Evolutionary conservation across 176 grass and related monocot species (phyloP), one percentile per base, ranked within the genome.

Genomic region (Raddia guianensis): DNA sequence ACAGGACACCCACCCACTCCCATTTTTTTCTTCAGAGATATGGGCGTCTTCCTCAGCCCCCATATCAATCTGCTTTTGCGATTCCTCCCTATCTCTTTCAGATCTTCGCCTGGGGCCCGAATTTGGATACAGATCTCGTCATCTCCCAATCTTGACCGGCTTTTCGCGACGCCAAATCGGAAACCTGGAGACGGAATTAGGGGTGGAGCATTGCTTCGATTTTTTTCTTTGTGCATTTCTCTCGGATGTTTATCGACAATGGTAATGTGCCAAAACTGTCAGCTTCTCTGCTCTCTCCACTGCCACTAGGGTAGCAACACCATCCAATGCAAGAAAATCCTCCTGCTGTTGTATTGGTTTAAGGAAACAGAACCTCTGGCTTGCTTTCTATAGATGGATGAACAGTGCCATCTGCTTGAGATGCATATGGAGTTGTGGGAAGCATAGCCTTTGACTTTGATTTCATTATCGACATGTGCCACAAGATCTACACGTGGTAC

Each of bases 21-120:
- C 1, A 1, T 27, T 40, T 40, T 40, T 40, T 40, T 80, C 76
- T 70, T 85, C 80, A 62, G 70, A 74, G 66, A 75, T 80, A 74
- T 82, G 87, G 51, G 52, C 79, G 73, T 71, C 83, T 66, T 78
- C n/a, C 63, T 50, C 75, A 7, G 19, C 37, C 44, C 64, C 70
- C 37, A 40, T 40, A 19, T 19, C 70, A 34, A 46, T 83, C 37
- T 45, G 66, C 84, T 78, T 51, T 15, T 49, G 60, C 16, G 70
- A 88, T 83, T 86, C 84, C 79, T 68, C 80, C 48, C 20, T 27
- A 16, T 86, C 85, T 61, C 61, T 84, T 84, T 90, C 85, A 82
- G 64, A 86, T 96, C 87, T 84, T 79, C 5, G 43, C 34, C 7
- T 74, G 85, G 82, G 69, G 34, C 89, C 92, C 64, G 2, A 6